Evolutionary conservation across 2,329 filamentous ascomycete genomes (phyloP), one percentile per base, ranked within the genome.

Genomic region (Pochonia chlamydosporia): DNA sequence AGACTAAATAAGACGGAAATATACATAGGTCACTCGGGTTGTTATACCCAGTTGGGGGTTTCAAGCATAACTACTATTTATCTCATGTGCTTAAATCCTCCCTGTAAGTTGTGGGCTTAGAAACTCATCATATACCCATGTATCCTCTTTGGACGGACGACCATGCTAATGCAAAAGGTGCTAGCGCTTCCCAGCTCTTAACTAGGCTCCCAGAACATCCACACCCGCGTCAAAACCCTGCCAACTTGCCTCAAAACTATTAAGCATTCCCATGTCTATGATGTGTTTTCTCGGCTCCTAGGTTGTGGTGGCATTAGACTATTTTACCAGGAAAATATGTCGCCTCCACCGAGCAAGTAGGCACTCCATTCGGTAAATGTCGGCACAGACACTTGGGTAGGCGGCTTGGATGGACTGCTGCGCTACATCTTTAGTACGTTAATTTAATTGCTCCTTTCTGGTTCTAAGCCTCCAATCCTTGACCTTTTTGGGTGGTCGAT

Each of bases 131-230:
- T 21, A 24, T 20, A 41, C 50, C 47, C 21, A 51, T 24, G 39
- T 33, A 33, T 48, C 39, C 43, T 48, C 49, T 16, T 40, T 24
- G n/a, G 26, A 36, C 31, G 49, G 49, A n/a, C 46, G 43, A 21
- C 49, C 40, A 44, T 51, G 42, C 46, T 18, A 51, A 44, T 26
- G 43, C 20, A 51, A 31, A 37, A 44, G 49, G 45, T 36, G 43
- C 26, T 44, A 40, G 24, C 8, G 16, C 21, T 46, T 47, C 3
- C 43, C 26, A 20, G 37, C 35, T 35, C 18, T 48, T 23, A 3
- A 23, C 44, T 43, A 40, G 26, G 36, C 33, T 33, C 13, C 24
- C 16, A 48, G 28, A 43, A 51, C 40, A n/a, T 43, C 39, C 21
- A 46, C 16, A 3, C 42, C 46, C 25, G n/a, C 20, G 26, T 48